Percentiles rank a stretch among this genome's conserved stretches.
phyloP scores from a whole-genome alignment of 2,329 filamentous ascomycete species.

The Lasiodiplodia sp. region DNA sequence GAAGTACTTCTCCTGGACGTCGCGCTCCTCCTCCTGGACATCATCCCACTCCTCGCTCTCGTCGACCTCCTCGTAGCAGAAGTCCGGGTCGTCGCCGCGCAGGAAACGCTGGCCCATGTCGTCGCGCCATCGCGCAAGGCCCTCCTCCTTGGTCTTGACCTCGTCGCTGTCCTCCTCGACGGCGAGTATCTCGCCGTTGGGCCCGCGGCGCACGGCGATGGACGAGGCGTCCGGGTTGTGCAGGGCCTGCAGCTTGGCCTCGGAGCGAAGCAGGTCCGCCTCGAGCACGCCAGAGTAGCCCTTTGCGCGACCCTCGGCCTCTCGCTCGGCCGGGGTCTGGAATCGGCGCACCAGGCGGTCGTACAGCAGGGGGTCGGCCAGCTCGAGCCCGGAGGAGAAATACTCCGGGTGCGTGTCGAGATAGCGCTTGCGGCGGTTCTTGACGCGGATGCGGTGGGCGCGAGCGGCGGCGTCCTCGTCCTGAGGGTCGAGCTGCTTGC shows the following conservation, averaged over 20 bases:
- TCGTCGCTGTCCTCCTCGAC: conserved; percentile 66
- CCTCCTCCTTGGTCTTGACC: conserved; percentile 69
- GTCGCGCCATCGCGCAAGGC: conserved; percentile 71
- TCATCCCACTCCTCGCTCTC: conserved; percentile 75
- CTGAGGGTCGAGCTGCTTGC: conserved; percentile 28
- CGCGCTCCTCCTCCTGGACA: conserved; percentile 64
- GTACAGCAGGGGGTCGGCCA: conserved; percentile 82
- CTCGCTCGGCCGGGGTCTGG: conserved; percentile 75
- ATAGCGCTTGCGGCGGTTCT: conserved; percentile 81
- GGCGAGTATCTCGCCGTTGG: conserved; percentile 63
- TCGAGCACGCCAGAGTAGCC: conserved; percentile 83
- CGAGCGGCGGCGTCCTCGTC: conserved; percentile 28
- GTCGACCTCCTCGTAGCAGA: conserved; percentile 78
- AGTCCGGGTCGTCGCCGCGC: conserved; percentile 75
- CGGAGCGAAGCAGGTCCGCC: conserved; percentile 76
- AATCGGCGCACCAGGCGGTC: conserved; percentile 80
- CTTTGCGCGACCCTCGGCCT: conserved; percentile 74
- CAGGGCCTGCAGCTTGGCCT: conserved; percentile 74
- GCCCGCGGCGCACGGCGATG: conserved; percentile 59
- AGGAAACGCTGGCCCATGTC: conserved; percentile 80
- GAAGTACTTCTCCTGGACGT: conserved; percentile 78
- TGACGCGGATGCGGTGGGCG: conserved; percentile 61
- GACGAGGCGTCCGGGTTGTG: conserved; percentile 60
- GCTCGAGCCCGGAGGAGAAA: conserved; percentile 68
- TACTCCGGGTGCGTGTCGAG: conserved; percentile 76